Evolutionary conservation across 805 yeast species (phyloP).

Genomic region (Schizosaccharomyces octosporus): DNA sequence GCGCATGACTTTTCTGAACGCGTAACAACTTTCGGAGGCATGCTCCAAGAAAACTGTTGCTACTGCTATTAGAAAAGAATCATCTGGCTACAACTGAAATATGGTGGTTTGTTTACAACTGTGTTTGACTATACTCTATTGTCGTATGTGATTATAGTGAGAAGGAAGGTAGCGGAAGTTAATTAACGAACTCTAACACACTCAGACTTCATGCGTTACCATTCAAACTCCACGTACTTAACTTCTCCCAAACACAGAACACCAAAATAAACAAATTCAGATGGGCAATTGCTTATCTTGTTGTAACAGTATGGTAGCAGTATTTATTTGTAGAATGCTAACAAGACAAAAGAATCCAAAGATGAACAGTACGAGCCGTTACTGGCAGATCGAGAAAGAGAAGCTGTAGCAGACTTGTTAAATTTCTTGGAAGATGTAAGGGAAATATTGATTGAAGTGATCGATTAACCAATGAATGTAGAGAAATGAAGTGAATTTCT

Average conservation of each 20-base stretch:
- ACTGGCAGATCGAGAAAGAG: conserved; percentile 86
- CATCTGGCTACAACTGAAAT: too few relatives aligned
- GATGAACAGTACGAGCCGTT: conserved; percentile 46
- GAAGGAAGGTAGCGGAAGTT: too few relatives aligned
- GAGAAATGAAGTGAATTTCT: conserved; percentile 42
- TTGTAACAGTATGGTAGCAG: not conserved
- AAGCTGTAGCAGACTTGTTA: conserved; percentile 73
- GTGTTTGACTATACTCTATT: too few relatives aligned
- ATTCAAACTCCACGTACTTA: not conserved
- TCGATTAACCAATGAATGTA: conserved; percentile 31
- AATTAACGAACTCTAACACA: too few relatives aligned
- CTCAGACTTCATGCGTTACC: too few relatives aligned
- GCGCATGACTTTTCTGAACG: too few relatives aligned
- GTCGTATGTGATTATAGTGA: too few relatives aligned
- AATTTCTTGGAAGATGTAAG: conserved; percentile 61
- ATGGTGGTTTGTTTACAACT: too few relatives aligned
- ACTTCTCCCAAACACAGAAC: not conserved
- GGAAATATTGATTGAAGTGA: conserved; percentile 5
- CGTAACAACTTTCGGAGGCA: too few relatives aligned
- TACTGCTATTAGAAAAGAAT: too few relatives aligned
- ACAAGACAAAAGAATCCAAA: not conserved
- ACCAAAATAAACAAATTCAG: not conserved
- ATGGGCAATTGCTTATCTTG: conserved; percentile 2
- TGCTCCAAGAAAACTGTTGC: too few relatives aligned
- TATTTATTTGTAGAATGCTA: not conserved